These are phyloP conservation scores for Pachysandra terminalis DNA, from an alignment of 164 flowering plant genomes.

Conservation along the genomic window DNA sequence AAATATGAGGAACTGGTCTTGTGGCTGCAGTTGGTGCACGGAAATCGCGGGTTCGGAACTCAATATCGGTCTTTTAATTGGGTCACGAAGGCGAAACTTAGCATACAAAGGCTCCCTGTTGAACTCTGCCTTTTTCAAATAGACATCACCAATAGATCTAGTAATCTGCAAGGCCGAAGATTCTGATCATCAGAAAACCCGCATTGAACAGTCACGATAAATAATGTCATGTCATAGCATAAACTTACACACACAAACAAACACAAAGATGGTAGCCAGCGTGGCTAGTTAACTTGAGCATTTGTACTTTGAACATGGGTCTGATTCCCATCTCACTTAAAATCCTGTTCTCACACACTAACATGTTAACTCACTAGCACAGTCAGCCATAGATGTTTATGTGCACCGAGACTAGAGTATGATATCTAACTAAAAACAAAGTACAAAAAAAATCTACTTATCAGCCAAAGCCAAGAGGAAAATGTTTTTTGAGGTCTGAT, in stretches of 20 bases:
- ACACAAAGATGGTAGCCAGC: no score
- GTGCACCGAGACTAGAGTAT: no score
- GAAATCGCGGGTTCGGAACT: conserved; percentile 62
- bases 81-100: conserved; percentile 64
- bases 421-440: no score
- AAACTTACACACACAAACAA: not conserved
- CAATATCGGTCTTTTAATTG: conserved; percentile 52
- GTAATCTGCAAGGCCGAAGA: conserved; percentile 43
- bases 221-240: not conserved
- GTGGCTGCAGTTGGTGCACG: conserved; percentile 52
- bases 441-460: no score
- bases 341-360: no score
- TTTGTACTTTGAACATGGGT: no score
- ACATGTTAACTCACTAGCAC: no score
- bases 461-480: no score
- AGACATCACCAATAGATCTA: conserved; percentile 70
- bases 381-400: no score
- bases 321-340: no score
- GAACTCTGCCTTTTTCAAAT: conserved; percentile 62
- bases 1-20: conserved; percentile 64
- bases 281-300: no score
- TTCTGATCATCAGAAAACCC: not conserved
- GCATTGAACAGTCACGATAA: not conserved
- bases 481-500: no score
- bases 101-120: conserved; percentile 64